phyloP scores from a whole-genome alignment of 176 grass and related monocot species.

The Typha latifolia region DNA sequence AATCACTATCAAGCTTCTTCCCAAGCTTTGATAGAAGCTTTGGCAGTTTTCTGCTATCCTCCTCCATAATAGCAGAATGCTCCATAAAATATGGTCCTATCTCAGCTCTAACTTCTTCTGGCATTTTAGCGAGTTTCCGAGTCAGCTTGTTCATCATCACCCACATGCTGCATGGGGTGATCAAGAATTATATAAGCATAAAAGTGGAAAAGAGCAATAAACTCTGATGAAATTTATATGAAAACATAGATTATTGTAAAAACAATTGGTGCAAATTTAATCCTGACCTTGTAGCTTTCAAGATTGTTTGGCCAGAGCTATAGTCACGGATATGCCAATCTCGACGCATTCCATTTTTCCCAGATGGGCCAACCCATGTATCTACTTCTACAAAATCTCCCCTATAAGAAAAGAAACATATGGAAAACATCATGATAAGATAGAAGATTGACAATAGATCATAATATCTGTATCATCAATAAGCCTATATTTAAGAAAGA shows the following conservation, averaged over 20 bases:
- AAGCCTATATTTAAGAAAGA: background rate
- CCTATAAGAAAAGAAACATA: constrained; percentile 46
- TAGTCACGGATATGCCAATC: constrained; percentile 92
- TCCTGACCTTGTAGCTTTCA: constrained; percentile 71
- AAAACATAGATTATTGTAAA: background rate
- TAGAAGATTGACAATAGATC: background rate
- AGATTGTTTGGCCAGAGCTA: constrained; percentile 51
- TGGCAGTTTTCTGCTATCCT: constrained; percentile 68
- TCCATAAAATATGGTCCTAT: constrained; percentile 77
- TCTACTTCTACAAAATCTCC: constrained; percentile 80
- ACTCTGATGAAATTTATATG: constrained; percentile 3
- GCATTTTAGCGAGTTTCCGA: constrained; percentile 81
- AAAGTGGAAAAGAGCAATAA: background rate
- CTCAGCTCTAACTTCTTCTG: constrained; percentile 79
- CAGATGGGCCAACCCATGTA: constrained; percentile 75
- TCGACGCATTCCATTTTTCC: constrained; percentile 95
- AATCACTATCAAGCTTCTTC: constrained; percentile 26
- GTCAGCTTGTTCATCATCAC: constrained; percentile 98
- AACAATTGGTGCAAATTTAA: background rate
- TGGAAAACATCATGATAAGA: background rate
- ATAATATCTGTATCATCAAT: background rate
- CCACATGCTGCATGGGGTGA: constrained; percentile 57
- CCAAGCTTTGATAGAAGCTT: constrained; percentile 70
- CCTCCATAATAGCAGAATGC: constrained; percentile 50
- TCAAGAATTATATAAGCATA: constrained; percentile 2